These are phyloP conservation scores for Kuraishia molischiana DNA, from an alignment of 805 yeast genomes.

Conservation along the genomic window DNA sequence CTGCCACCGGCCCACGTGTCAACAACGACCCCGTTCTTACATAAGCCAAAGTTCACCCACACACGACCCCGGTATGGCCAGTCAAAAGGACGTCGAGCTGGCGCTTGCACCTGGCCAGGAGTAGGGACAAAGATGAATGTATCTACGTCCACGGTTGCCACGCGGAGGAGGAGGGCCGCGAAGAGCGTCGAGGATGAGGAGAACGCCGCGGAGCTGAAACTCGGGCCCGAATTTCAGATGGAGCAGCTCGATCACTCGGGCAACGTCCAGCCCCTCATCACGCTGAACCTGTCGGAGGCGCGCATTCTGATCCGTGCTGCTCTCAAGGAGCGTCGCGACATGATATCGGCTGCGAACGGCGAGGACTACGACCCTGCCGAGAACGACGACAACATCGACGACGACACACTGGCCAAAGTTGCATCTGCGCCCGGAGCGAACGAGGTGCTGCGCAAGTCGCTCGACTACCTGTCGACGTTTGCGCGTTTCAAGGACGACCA, in stretches of 20 bases:
- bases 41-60: too few species aligned
- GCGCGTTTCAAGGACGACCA: constrained; percentile 88
- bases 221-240: constrained; percentile 89
- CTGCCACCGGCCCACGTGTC: too few species aligned
- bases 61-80: too few species aligned
- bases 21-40: too few species aligned
- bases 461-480: constrained; percentile 77
- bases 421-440: constrained; percentile 66
- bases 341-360: constrained; percentile 29
- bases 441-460: constrained; percentile 84
- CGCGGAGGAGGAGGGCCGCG: constrained; percentile 57
- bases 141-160: constrained; percentile 81
- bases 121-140: too few species aligned
- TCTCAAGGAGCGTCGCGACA: constrained; percentile 58
- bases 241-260: constrained; percentile 79
- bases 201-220: constrained; percentile 75
- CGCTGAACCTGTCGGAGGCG: constrained; percentile 85
- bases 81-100: too few species aligned
- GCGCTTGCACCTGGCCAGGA: too few species aligned
- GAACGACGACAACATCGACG: constrained; percentile 27
- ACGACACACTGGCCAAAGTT: constrained; percentile 38
- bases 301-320: constrained; percentile 87
- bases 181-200: constrained; percentile 78
- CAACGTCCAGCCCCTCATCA: constrained; percentile 62
- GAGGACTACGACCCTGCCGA: constrained; percentile 15